phyloP scores from a whole-genome alignment of 2,329 filamentous ascomycete species.

The Aureobasidium sp. region DNA sequence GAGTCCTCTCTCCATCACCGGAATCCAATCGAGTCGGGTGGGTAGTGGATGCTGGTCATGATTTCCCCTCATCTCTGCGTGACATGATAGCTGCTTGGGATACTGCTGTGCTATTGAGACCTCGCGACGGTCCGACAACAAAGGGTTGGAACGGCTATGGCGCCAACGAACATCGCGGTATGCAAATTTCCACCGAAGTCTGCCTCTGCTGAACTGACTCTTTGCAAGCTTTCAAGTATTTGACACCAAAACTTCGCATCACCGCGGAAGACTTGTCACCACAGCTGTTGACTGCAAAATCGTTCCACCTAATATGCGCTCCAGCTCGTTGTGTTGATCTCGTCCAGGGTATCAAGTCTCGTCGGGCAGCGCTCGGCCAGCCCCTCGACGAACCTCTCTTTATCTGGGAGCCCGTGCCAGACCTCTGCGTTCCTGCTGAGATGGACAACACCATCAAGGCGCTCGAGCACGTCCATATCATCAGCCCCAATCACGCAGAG shows the following conservation, averaged over 20 bases:
- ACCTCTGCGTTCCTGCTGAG: constrained; percentile 68
- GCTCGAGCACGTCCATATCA: constrained; percentile 49
- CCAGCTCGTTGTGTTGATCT: constrained; percentile 69
- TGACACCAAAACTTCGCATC: constrained; percentile 77
- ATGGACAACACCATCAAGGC: constrained; percentile 48
- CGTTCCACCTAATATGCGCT: constrained; percentile 84
- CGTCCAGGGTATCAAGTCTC: constrained; percentile 59
- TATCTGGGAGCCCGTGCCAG: constrained; percentile 93
- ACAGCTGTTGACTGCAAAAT: constrained; percentile 60
- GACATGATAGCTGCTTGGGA: constrained; percentile 64
- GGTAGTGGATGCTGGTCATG: constrained; percentile 83
- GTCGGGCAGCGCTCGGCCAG: constrained; percentile 37
- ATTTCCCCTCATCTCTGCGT: constrained; percentile 67
- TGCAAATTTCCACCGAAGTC: constrained; percentile 30
- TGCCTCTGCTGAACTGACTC: neutral
- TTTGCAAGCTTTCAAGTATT: constrained; percentile 63
- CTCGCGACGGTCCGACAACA: constrained; percentile 66
- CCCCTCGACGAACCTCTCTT: constrained; percentile 55
- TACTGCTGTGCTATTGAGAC: constrained; percentile 65
- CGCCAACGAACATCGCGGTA: constrained; percentile 35
- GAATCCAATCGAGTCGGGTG: constrained; percentile 67
- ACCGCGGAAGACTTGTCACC: constrained; percentile 64
- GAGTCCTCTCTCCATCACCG: constrained; percentile 74
- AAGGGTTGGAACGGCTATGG: constrained; percentile 90
- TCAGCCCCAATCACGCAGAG: constrained; percentile 81